Evolutionary conservation across 1,139 yeast genomes (phyloP), one percentile per base, ranked within the genome.

Genomic region (Hyphopichia khmerensis): DNA sequence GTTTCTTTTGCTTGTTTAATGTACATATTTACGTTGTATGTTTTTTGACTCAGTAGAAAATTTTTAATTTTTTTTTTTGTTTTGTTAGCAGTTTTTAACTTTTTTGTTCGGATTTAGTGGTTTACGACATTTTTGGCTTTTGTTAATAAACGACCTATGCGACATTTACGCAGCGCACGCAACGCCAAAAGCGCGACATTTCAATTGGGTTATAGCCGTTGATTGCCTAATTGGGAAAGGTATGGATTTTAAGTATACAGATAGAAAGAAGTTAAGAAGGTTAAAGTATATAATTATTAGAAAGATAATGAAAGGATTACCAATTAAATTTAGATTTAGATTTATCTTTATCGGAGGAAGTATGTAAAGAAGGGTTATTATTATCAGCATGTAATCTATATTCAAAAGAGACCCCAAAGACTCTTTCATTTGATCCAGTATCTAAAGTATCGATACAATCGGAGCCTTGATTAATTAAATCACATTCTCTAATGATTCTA

Each of bases 401-500:
- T 49, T 73, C 78, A 47, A 72, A 73, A 8, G 67, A 58, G n/a
- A 72, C 78, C 1, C 77, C 76, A 40, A 56, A 59, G 4, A 72
- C 77, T 32, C 78, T 47, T 44, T 73, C 76, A 43, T 60, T 68
- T 19, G 68, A 60, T 13, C 72, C 72, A 16, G 57, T 52, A 49
- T 67, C 72, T 32, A 61, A 43, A 1, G 72, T 60, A 15, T 55
- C 62, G 32, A 68, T 56, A 32, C 61, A 48, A 39, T 67, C 71
- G 10, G 60, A 48, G 4, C 72, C 74, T 46, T 57, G 65, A 34
- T 59, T 42, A n/a, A 75, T 68, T 43, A 61, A 46, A 52, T 77
- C 82, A 45, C 77, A 73, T 55, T 78, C 83, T 35, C 78, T 59
- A 35, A 77, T 70, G 3, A 76, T 62, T 32, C 76, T 55, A 46